Conservation (phyloP, 768 basidiomycete genomes). For the Trichaptum fuscoviolaceum region DNA sequence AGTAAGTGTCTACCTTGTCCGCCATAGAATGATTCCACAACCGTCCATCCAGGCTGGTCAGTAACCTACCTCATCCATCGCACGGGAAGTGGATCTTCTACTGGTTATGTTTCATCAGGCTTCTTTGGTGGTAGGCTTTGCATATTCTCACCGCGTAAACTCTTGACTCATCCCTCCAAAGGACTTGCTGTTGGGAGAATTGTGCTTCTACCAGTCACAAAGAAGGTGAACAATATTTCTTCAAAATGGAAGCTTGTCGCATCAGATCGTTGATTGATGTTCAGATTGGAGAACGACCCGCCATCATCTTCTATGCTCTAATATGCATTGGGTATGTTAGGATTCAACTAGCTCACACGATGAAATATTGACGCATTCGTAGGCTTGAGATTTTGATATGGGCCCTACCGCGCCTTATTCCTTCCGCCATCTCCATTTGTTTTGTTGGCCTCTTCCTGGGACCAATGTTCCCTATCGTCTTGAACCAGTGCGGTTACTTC, state of each 20-base stretch:
- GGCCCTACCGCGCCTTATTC: constrained; percentile 49
- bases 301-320: neutral
- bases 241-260: neutral
- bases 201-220: neutral
- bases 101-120: constrained; percentile 21
- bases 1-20: constrained; percentile 21
- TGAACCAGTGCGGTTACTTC: constrained; percentile 65
- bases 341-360: neutral
- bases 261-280: neutral
- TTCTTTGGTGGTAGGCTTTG: constrained; percentile 14
- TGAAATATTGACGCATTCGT: neutral
- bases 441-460: constrained; percentile 52
- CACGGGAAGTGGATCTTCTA: constrained; percentile 16
- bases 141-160: neutral
- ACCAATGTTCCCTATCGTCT: constrained; percentile 50
- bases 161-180: neutral
- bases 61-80: constrained; percentile 20
- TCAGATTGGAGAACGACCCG: neutral
- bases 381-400: constrained; percentile 54
- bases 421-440: constrained; percentile 48
- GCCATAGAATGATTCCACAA: neutral
- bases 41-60: constrained; percentile 17
- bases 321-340: neutral
- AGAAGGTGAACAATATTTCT: neutral
- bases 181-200: neutral